Conservation (phyloP, 768 basidiomycete genomes). For the Tricholoma flavovirens region DNA sequence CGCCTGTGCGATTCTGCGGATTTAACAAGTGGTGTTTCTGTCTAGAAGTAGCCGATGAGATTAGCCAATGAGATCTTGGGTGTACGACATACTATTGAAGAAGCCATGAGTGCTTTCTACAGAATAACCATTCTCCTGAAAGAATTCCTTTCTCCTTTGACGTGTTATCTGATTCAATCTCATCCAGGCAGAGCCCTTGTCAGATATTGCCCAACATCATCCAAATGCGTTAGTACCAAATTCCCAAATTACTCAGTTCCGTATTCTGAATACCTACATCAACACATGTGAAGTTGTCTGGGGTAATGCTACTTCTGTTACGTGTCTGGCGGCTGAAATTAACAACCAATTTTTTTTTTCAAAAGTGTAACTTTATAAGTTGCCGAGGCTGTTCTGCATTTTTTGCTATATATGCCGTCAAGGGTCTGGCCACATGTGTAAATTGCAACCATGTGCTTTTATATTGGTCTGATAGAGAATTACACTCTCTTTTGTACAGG, state of each 20-base stretch:
- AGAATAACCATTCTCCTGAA: background rate
- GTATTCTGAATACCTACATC: constrained; percentile 7
- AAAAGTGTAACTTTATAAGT: constrained; percentile 88
- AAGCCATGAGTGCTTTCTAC: constrained; percentile 76
- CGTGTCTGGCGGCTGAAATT: background rate
- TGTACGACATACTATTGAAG: constrained; percentile 75
- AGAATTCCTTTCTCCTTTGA: background rate
- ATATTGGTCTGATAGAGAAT: background rate
- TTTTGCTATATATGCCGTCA: constrained; percentile 85
- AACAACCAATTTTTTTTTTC: constrained; percentile 7
- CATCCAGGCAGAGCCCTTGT: constrained; percentile 68
- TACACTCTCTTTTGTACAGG: too few relatives aligned
- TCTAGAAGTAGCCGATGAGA: constrained; percentile 65
- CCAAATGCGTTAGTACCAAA: constrained; percentile 49
- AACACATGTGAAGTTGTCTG: constrained; percentile 78
- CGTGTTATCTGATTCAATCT: constrained; percentile 5
- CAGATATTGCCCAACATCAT: constrained; percentile 87
- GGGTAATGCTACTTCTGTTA: constrained; percentile 40
- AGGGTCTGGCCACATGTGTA: constrained; percentile 69
- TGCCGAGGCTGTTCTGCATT: constrained; percentile 63
- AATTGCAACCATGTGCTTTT: background rate
- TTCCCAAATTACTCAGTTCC: constrained; percentile 7
- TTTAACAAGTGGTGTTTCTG: background rate
- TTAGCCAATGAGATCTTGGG: constrained; percentile 53
- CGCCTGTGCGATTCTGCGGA: background rate